Percentiles rank a stretch among this genome's conserved stretches.
phyloP scores from a whole-genome alignment of 768 basidiomycete genomes.

The Boletus pseudopeckii region DNA sequence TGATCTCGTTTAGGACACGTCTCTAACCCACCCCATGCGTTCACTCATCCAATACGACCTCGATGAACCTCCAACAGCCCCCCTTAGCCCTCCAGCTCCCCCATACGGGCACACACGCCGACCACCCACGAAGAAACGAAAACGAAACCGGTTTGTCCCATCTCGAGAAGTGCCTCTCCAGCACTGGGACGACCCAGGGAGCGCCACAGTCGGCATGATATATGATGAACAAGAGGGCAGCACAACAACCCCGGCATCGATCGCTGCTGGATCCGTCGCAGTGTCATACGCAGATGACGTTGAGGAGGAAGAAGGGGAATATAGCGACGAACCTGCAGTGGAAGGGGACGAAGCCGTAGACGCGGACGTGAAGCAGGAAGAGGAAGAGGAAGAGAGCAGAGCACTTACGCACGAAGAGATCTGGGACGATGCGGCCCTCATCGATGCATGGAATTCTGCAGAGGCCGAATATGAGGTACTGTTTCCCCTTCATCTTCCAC shows the following conservation, averaged over 20 bases:
- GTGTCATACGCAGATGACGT: not conserved
- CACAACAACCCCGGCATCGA: not conserved
- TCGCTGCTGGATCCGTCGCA: not conserved
- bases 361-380: conserved; percentile 40
- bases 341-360: conserved; percentile 22
- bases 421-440: conserved; percentile 83
- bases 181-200: conserved; percentile 45
- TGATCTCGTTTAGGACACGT: not conserved
- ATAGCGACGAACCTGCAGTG: conserved; percentile 20
- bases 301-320: conserved; percentile 21
- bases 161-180: conserved; percentile 24
- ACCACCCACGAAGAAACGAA: conserved; percentile 54
- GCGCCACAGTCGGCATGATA: conserved; percentile 20
- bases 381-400: conserved; percentile 49
- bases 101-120: conserved; percentile 1
- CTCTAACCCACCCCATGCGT: conserved; percentile 16
- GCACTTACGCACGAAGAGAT: conserved; percentile 70
- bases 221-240: conserved; percentile 31
- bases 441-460: conserved; percentile 83
- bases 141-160: conserved; percentile 15
- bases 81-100: not conserved
- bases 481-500: not conserved
- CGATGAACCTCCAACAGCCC: conserved; percentile 8
- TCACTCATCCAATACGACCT: conserved; percentile 30
- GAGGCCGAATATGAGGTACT: conserved; percentile 72